phyloP scores from a whole-genome alignment of 176 grass and related monocot genomes.

The Paspalum notatum region DNA sequence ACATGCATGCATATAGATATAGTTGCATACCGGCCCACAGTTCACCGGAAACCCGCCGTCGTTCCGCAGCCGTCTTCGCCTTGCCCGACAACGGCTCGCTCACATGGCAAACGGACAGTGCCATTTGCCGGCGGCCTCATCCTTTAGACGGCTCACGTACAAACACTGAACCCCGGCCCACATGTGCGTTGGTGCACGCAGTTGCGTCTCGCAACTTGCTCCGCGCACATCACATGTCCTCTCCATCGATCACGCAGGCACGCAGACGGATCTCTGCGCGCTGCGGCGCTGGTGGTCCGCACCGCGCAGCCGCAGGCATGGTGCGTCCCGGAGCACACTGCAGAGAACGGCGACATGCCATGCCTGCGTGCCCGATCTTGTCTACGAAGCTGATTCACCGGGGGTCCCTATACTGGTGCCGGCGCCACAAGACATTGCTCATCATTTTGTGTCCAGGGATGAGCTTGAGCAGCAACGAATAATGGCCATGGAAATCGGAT shows the following conservation, averaged over 20 bases:
- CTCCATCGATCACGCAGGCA: not conserved
- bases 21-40: slow-evolving; percentile 12
- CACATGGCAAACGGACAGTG: slow-evolving; percentile 45
- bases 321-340: slow-evolving; percentile 5
- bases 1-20: not conserved
- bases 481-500: slow-evolving; percentile 25
- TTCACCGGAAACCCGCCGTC: slow-evolving; percentile 31
- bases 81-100: slow-evolving; percentile 15
- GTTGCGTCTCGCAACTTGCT: slow-evolving; percentile 13
- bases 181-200: slow-evolving; percentile 34
- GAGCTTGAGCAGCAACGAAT: not conserved
- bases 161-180: slow-evolving; percentile 33
- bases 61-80: slow-evolving; percentile 4
- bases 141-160: slow-evolving; percentile 22
- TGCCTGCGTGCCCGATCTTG: slow-evolving; percentile 24
- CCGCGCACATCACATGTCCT: slow-evolving; percentile 35
- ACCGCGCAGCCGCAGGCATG: not conserved
- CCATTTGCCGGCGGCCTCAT: slow-evolving; percentile 21
- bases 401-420: not conserved
- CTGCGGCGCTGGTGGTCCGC: not conserved
- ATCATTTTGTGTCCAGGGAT: slow-evolving; percentile 27
- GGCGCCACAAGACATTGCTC: not conserved
- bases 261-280: not conserved
- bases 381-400: not conserved
- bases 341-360: not conserved